Conservation (phyloP, 306 rosid species). For the Hylodesmum podocarpum region DNA sequence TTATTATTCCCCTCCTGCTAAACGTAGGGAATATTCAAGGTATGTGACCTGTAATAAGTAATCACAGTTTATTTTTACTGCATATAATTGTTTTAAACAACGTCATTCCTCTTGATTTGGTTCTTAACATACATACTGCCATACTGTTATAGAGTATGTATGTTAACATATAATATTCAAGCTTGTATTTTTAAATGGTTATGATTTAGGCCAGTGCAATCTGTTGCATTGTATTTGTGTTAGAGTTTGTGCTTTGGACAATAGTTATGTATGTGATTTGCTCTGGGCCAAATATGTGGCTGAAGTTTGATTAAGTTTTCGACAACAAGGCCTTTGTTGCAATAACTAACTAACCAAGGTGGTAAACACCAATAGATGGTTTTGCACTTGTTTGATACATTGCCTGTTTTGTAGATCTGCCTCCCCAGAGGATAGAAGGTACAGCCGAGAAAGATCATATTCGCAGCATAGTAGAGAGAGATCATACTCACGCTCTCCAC, state of each 20-base stretch:
- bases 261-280: conserved; percentile 2
- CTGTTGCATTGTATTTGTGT: neutral
- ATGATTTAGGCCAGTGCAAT: neutral
- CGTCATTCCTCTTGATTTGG: neutral
- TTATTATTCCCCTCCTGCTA: conserved; percentile 72
- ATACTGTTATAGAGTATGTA: no score
- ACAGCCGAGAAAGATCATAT: conserved; percentile 63
- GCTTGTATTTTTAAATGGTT: neutral
- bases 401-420: conserved; percentile 52
- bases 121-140: neutral
- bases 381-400: neutral
- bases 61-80: neutral
- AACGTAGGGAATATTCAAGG: conserved; percentile 79
- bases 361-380: neutral
- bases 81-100: neutral
- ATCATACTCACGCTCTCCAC: conserved; percentile 69
- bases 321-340: neutral
- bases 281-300: neutral
- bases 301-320: neutral
- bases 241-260: neutral
- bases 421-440: conserved; percentile 71
- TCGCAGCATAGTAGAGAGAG: conserved; percentile 56
- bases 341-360: neutral
- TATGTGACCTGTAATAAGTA: conserved; percentile 14
- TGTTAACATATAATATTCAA: no score